A percentile compares a stretch with the other conserved stretches of the same genome.
These are phyloP conservation scores for Litsea cubeba DNA, from an alignment of 164 flowering plant species.

Conservation along the genomic window DNA sequence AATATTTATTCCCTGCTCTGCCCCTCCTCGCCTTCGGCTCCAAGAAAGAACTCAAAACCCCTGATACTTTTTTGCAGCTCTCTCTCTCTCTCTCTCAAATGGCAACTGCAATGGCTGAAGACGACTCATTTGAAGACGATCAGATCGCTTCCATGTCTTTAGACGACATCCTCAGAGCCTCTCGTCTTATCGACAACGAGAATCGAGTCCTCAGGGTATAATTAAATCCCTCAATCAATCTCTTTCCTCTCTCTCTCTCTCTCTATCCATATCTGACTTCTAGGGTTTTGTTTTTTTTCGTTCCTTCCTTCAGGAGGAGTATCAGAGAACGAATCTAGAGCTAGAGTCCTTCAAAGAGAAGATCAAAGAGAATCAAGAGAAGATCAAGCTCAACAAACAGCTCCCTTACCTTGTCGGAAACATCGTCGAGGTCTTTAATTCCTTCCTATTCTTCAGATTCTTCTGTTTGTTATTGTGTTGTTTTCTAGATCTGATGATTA, in stretches of 20 bases:
- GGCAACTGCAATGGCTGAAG: conserved; percentile 54
- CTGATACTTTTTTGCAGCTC: not conserved
- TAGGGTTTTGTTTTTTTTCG: not conserved
- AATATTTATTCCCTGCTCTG: too few species aligned
- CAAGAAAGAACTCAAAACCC: not conserved
- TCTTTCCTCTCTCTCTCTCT: not conserved
- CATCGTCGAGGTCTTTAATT: conserved; percentile 65
- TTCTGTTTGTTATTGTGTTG: too few species aligned
- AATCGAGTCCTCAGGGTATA: conserved; percentile 14
- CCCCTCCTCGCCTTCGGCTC: too few species aligned
- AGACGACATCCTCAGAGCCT: conserved; percentile 66
- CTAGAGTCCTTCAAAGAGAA: conserved; percentile 74
- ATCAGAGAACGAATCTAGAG: conserved; percentile 73
- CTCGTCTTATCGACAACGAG: conserved; percentile 69
- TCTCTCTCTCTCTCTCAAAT: not conserved
- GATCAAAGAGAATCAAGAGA: conserved; percentile 62
- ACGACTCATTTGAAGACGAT: conserved; percentile 65
- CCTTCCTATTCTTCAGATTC: not conserved
- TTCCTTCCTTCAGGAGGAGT: conserved; percentile 49
- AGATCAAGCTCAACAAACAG: conserved; percentile 23
- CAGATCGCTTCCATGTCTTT: conserved; percentile 67
- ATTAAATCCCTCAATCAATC: too few species aligned
- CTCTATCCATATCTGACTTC: not conserved
- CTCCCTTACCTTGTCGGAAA: conserved; percentile 81
- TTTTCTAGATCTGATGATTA: too few species aligned